Base-by-base conservation (phyloP, 2,329 filamentous ascomycete species). In the Dactylellina sp. region DNA sequence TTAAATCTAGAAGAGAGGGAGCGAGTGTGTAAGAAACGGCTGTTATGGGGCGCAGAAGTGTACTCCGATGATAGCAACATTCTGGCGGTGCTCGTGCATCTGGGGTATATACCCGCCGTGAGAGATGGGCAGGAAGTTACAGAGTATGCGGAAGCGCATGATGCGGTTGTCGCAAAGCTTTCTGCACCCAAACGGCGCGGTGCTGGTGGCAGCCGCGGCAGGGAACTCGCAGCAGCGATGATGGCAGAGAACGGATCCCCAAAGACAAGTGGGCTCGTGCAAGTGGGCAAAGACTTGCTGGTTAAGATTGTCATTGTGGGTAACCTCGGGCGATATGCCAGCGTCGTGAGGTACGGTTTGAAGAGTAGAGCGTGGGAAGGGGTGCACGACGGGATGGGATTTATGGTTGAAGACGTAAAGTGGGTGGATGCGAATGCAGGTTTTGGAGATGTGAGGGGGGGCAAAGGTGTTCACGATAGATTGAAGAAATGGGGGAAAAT, bases 31-130 rank as follows among this genome's bases (percentile, higher is more conserved):
- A 83, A 88, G 6, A 87, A 92, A 35, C 87, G 90, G 18, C 91
- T 91, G 6, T 81, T 99, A 0, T 99, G 94, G 93, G 95, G 95
- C 0, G 95, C 92, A 0, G 93, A 96, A 39, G 86, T 99, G 5
- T 98, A 98, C 80, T 96, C 93, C 0, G 95, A 99, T 78, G 95
- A 99, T 81, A 97, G 93, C 0, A 95, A 99, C 79, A 88, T 95
- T 0, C 86, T 99, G 22, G 94, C 93, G 0, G 93, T 94, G 1
- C 94, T 93, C 71, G 94, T 99, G 49, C 95, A 99, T 80, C 89
- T 89, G 1, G 95, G 95, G 2, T 98, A 93, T 89, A 90, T 99
- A 77, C 89, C 89, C 44, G 94, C 94, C 35, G 92, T 93, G 78
- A 97, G 64, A 20, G 64, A 75, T 14, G 71, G 71, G 3, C 49